Percentiles rank a stretch among this genome's conserved stretches.
phyloP scores from a whole-genome alignment of 345 rosid genomes.

The Excoecaria agallocha region DNA sequence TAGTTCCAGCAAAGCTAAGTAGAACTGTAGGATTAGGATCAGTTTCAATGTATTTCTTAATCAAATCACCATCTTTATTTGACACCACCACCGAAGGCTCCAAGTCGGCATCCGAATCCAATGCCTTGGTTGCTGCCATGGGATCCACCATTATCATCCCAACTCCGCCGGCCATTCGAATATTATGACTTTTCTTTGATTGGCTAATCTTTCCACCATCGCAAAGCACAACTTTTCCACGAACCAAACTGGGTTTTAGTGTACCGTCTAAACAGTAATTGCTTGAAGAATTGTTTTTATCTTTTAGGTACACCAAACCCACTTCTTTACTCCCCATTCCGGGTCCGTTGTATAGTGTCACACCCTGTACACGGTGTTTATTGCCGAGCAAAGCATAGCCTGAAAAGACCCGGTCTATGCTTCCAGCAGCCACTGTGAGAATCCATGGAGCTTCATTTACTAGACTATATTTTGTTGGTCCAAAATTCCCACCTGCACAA shows the following conservation, averaged over 20 bases:
- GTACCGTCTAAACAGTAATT: slow-evolving; percentile 65
- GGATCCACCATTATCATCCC: slow-evolving; percentile 73
- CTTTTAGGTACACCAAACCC: slow-evolving; percentile 51
- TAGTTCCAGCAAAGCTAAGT: slow-evolving; percentile 63
- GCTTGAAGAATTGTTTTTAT: slow-evolving; percentile 29
- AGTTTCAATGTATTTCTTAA: slow-evolving; percentile 45
- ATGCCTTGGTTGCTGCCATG: slow-evolving; percentile 38
- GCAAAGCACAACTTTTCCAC: slow-evolving; percentile 71
- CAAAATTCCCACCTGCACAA: slow-evolving; percentile 73
- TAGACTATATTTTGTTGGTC: slow-evolving; percentile 49
- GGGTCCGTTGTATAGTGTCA: slow-evolving; percentile 53
- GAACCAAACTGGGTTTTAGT: slow-evolving; percentile 48
- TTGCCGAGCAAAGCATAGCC: slow-evolving; percentile 59
- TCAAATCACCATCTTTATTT: slow-evolving; percentile 48
- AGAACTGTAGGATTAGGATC: slow-evolving; percentile 47
- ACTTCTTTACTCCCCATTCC: slow-evolving; percentile 21
- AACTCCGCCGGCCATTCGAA: slow-evolving; percentile 66
- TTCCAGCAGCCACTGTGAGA: slow-evolving; percentile 81
- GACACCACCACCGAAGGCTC: slow-evolving; percentile 69
- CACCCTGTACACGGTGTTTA: slow-evolving; percentile 42
- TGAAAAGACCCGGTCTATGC: slow-evolving; percentile 73
- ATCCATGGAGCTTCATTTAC: slow-evolving; percentile 91
- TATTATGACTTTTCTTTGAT: slow-evolving; percentile 68
- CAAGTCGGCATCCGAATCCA: slow-evolving; percentile 69
- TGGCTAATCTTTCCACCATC: slow-evolving; percentile 65